phyloP scores from a whole-genome alignment of 2,329 filamentous ascomycete species.

The Fusarium tuaranense region DNA sequence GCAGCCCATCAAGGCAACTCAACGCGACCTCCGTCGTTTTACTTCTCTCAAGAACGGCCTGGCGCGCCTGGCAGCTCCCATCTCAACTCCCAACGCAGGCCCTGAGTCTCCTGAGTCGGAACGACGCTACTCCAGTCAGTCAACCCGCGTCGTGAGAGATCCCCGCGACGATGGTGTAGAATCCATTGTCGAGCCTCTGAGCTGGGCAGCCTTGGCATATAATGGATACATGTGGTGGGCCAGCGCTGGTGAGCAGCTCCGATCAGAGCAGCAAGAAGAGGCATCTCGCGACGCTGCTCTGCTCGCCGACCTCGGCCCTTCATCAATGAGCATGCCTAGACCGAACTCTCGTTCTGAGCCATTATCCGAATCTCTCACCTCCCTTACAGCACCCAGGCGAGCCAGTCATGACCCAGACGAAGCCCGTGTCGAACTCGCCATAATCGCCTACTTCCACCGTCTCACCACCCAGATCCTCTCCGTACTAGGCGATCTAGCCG shows the following conservation, averaged over 20 bases:
- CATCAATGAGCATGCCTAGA: constrained; percentile 48
- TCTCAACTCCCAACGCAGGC: constrained; percentile 35
- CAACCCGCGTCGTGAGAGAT: constrained; percentile 45
- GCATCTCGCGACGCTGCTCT: constrained; percentile 65
- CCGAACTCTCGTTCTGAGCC: constrained; percentile 48
- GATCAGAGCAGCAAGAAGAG: constrained; percentile 71
- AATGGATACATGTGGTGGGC: constrained; percentile 92
- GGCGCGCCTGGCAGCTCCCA: constrained; percentile 54
- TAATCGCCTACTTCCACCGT: constrained; percentile 86
- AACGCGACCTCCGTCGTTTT: constrained; percentile 88
- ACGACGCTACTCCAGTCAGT: constrained; percentile 44
- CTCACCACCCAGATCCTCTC: constrained; percentile 75
- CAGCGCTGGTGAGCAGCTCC: constrained; percentile 79
- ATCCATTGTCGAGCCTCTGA: constrained; percentile 70
- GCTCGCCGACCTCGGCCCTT: constrained; percentile 62
- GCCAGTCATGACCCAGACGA: constrained; percentile 54
- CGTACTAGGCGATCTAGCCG: constrained; percentile 71
- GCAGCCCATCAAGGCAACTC: constrained; percentile 81
- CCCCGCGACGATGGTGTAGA: constrained; percentile 64
- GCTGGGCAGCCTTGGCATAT: constrained; percentile 82
- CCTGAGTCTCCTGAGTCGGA: constrained; percentile 47
- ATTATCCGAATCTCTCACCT: constrained; percentile 59
- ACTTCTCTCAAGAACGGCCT: constrained; percentile 75
- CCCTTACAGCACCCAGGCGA: constrained; percentile 53
- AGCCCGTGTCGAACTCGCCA: constrained; percentile 72